These are phyloP conservation scores for Chrysosporium queenslandicum DNA, from an alignment of 2,329 filamentous ascomycete species.

Conservation along the genomic window DNA sequence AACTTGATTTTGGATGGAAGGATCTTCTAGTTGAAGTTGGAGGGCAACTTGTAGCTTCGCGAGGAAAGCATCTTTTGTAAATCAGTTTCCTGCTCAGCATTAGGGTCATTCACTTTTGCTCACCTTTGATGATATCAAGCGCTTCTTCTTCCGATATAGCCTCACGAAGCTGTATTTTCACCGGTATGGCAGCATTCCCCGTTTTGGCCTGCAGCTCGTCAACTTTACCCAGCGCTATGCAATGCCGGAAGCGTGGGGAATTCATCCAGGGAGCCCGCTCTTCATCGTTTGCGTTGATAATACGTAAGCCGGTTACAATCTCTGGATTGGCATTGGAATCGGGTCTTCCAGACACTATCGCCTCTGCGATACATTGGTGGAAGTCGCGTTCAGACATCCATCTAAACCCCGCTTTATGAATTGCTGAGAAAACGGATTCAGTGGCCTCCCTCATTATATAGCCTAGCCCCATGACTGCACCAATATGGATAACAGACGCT, in stretches of 20 bases:
- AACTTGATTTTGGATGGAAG: background rate
- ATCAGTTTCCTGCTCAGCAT: background rate
- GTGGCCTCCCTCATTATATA: slow-evolving; percentile 13
- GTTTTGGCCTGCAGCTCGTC: background rate
- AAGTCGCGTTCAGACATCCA: slow-evolving; percentile 43
- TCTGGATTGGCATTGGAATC: slow-evolving; percentile 12
- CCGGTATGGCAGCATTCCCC: background rate
- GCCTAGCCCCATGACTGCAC: slow-evolving; percentile 5
- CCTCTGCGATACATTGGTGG: slow-evolving; percentile 45
- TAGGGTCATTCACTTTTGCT: background rate
- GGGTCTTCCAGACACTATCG: slow-evolving; percentile 37
- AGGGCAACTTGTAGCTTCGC: background rate
- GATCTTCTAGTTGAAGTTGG: background rate
- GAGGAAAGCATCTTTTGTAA: background rate
- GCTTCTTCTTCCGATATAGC: background rate
- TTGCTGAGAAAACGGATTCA: background rate
- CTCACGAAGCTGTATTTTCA: background rate
- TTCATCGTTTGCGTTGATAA: slow-evolving; percentile 20
- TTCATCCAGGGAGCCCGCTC: slow-evolving; percentile 30
- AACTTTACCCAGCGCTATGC: background rate
- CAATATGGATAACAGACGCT: slow-evolving; percentile 11
- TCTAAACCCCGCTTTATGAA: background rate
- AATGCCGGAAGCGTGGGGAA: background rate
- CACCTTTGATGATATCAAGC: background rate
- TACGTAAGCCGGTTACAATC: background rate